Conservation (phyloP, 2,329 filamentous ascomycete genomes). For the Diaporthe nobilis region DNA sequence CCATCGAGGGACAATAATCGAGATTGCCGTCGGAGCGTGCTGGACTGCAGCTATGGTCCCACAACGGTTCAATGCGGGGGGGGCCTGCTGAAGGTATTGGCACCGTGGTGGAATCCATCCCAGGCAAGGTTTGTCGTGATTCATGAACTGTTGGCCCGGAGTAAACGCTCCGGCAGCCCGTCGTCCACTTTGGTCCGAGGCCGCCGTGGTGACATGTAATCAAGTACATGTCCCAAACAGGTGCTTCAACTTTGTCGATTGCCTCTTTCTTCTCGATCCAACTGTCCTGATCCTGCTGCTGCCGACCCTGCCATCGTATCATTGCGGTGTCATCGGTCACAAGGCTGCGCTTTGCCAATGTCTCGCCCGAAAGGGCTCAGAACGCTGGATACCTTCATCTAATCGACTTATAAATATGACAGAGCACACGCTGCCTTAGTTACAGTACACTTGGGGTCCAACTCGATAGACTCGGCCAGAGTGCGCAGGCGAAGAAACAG, state of each 20-base stretch:
- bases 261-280: constrained; percentile 5
- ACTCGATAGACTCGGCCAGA: not conserved
- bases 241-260: not conserved
- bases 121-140: constrained; percentile 22
- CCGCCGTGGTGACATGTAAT: not conserved
- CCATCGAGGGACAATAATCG: not conserved
- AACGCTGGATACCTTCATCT: not conserved
- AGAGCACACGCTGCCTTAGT: not conserved
- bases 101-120: not conserved
- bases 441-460: not conserved
- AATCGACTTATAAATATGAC: not conserved
- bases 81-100: not conserved
- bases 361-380: not conserved
- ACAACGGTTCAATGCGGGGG: not conserved
- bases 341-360: constrained; percentile 16
- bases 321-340: constrained; percentile 22
- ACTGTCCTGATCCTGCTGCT: not conserved
- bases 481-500: constrained; percentile 18
- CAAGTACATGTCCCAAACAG: not conserved
- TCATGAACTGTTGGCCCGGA: constrained; percentile 16
- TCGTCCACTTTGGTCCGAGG: not conserved
- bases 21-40: not conserved
- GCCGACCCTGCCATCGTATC: not conserved
- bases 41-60: not conserved
- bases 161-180: constrained; percentile 16